Evolutionary conservation across 352 stramenopile genomes (phyloP), one percentile per base, ranked within the genome.

Genomic region (Phytophthora agathidicida): DNA sequence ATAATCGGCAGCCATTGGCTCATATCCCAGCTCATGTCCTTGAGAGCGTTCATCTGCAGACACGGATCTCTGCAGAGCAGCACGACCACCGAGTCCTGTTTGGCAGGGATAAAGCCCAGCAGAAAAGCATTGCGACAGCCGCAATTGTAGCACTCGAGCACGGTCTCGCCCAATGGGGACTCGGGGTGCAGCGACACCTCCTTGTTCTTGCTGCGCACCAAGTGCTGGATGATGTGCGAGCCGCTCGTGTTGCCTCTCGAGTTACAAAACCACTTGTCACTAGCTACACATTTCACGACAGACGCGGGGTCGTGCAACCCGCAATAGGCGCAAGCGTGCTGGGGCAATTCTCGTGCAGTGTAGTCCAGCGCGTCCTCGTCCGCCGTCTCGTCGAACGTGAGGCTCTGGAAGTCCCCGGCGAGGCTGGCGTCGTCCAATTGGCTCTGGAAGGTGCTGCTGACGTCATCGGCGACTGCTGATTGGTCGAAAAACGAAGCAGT

Each of bases 91-190:
- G 88, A 94, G 62, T 98, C 93, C 46, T 93, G 83, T 53, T 98
- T 98, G 17, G 96, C 97, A 1, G 97, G 97, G 45, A 99, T 98
- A 68, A 99, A 99, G 20, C 98, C 98, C 37, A 99, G 73, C 35
- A 99, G 73, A 65, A 99, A 99, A 7, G 97, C 94, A 75, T 99
- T 99, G 53, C 96, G 94, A 51, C 88, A 96, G 42, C 93, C 95
- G 65, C 97, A 99, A 83, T 99, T 99, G 87, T 99, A 99, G 80
- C 98, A 99, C 81, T 99, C 97, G 28, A 99, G 73, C 28, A 98
- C 83, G 0, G 97, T 99, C 63, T 99, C 97, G 14, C 96, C 97
- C 27, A 99, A 74, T 11, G 97, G 97, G 31, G 89, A 98, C 65
- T 99, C 92, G 0, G 96, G 96, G 68, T 99, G 97, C 45, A 96